Base-by-base conservation (phyloP, 768 basidiomycete genomes). In the Calocybe gangraenosa region DNA sequence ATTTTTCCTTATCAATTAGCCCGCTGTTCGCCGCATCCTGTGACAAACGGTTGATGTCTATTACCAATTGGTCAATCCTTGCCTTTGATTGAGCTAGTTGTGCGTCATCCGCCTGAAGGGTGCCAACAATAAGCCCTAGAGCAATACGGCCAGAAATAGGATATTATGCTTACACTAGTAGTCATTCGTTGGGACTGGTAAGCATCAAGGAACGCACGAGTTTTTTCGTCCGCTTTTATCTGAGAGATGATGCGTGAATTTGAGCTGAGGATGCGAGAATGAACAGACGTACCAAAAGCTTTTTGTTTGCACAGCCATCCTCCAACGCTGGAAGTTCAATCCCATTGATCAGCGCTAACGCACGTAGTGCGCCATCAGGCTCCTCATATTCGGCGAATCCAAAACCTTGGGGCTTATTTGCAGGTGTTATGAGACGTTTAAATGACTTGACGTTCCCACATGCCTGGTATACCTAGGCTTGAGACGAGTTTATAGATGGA, bases 211-310 rank as follows among this genome's bases (percentile, higher is more conserved):
- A 94, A 90, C 7, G 79, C 73, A 40, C 83, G 82, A 0, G 92
- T 96, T 68, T 96, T 96, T 67, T 96, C 92, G 63, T 99, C 96
- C 46, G 91, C 92, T 69, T 95, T 97, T 50, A 97, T 82, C 87
- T 92, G 59, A 20, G 13, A 19, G 23, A 38, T 37, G 58, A 52
- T 65, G 68, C 61, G 69, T 73, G 73, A 72, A 68, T 58, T 56
- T 66, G 69, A 73, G 73, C 65, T 53, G 58, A 65, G 38, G 67
- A 62, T 23, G 58, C 68, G 67, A 55, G 51, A 58, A 11, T 67
- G 62, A 43, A 66, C 42, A 45, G 59, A 80, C 87, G 72, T 69
- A 91, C 92, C 76, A 60, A 67, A 54, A 65, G 64, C 65, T 62
- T 76, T 68, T 60, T 83, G 69, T 59, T 78, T 57, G 59, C 82